Conservation (phyloP, 2,329 filamentous ascomycete genomes). For the Exophiala bonariae region DNA sequence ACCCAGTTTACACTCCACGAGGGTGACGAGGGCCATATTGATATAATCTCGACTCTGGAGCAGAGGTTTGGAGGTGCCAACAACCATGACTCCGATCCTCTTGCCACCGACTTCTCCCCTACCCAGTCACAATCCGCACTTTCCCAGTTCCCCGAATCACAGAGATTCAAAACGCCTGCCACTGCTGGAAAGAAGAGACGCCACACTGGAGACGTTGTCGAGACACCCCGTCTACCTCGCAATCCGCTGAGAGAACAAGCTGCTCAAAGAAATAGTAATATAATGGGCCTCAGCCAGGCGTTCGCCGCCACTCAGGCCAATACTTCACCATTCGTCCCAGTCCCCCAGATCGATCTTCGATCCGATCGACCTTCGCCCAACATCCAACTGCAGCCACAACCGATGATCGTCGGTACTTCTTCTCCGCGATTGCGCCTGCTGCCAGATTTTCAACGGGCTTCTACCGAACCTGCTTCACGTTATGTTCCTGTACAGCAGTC, state of each 20-base stretch:
- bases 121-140: constrained; percentile 35
- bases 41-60: constrained; percentile 41
- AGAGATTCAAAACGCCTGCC: constrained; percentile 45
- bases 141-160: constrained; percentile 47
- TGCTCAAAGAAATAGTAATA: constrained; percentile 33
- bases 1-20: constrained; percentile 41
- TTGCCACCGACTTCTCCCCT: constrained; percentile 21
- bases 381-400: constrained; percentile 42
- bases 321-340: constrained; percentile 44
- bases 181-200: constrained; percentile 38
- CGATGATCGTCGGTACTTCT: constrained; percentile 31
- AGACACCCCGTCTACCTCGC: constrained; percentile 41
- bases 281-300: constrained; percentile 49
- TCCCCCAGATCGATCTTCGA: constrained; percentile 34
- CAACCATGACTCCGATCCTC: constrained; percentile 10
- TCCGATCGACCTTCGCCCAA: constrained; percentile 53
- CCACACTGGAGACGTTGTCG: constrained; percentile 31
- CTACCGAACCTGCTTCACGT: constrained; percentile 41
- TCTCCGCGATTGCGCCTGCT: constrained; percentile 43
- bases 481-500: constrained; percentile 50
- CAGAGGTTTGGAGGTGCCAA: constrained; percentile 15
- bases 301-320: constrained; percentile 50
- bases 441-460: constrained; percentile 35
- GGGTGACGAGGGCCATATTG: constrained; percentile 45
- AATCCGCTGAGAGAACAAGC: constrained; percentile 43